phyloP scores from a whole-genome alignment of 768 basidiomycete genomes.

The Russula foetens region DNA sequence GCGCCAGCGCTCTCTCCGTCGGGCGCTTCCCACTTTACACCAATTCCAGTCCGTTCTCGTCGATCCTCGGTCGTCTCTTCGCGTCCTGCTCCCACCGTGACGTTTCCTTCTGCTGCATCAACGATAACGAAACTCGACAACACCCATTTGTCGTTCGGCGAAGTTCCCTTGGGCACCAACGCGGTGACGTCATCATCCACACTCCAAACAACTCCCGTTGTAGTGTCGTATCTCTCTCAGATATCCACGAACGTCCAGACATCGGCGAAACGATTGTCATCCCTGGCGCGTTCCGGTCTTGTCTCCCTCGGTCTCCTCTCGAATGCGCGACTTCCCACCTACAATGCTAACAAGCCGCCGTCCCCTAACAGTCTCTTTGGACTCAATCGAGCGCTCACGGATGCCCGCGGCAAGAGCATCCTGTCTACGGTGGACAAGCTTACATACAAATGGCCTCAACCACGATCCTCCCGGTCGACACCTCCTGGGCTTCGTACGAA shows the following conservation, averaged over 20 bases:
- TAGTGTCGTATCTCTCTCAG: not conserved
- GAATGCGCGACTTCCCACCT: not conserved
- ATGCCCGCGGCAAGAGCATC: not conserved
- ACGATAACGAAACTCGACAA: not conserved
- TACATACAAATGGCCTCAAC: slow-evolving; percentile 45
- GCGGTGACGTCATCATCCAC: not conserved
- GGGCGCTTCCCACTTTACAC: slow-evolving; percentile 2
- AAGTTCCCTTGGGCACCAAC: not conserved
- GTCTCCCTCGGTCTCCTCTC: not conserved
- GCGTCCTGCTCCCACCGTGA: not conserved
- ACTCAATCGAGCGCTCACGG: not conserved
- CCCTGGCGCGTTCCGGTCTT: not conserved
- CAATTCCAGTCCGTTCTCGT: not conserved
- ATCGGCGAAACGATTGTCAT: not conserved
- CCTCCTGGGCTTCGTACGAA: not conserved
- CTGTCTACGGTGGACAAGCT: slow-evolving; percentile 30
- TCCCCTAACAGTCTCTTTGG: not conserved
- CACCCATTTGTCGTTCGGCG: not conserved
- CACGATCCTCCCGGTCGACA: slow-evolving; percentile 25
- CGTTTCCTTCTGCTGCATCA: not conserved
- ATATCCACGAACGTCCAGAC: not conserved
- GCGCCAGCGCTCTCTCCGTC: not conserved
- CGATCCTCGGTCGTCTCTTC: not conserved
- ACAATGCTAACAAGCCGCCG: not conserved
- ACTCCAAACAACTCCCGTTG: not conserved